A percentile compares a stretch with the other conserved stretches of the same genome.
phyloP scores from a whole-genome alignment of 306 rosid species.

The Prunus dulcis region DNA sequence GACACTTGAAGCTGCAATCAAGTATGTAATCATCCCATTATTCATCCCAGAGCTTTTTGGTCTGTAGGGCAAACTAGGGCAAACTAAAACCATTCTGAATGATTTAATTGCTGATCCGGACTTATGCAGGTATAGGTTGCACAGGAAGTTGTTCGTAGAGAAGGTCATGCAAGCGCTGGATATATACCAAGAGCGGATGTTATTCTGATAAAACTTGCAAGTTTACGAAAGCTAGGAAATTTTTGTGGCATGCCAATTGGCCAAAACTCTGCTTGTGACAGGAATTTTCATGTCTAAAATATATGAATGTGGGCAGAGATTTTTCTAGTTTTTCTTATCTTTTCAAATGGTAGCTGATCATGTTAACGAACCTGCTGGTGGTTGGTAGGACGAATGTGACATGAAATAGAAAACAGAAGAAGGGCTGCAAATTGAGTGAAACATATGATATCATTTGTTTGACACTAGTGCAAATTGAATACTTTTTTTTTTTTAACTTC shows the following conservation, averaged over 20 bases:
- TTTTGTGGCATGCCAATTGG: not conserved
- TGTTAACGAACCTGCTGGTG: no score
- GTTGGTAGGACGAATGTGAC: no score
- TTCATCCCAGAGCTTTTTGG: constrained; percentile 15
- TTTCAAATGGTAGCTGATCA: no score
- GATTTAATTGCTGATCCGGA: constrained; percentile 20
- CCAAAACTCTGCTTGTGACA: not conserved
- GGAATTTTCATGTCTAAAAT: not conserved
- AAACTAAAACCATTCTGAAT: not conserved
- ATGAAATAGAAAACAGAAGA: no score
- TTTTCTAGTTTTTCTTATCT: no score
- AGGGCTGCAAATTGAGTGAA: no score
- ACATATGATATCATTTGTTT: no score
- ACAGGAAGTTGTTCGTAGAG: constrained; percentile 65
- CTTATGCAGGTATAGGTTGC: constrained; percentile 76
- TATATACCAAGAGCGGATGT: constrained; percentile 66
- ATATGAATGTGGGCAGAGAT: not conserved
- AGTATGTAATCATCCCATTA: constrained; percentile 37
- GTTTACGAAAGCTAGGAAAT: constrained; percentile 1
- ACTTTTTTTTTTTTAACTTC: no score
- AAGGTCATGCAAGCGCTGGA: constrained; percentile 72
- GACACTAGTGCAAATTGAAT: no score
- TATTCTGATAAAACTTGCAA: constrained; percentile 32
- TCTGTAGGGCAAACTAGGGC: not conserved
- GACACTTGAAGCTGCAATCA: constrained; percentile 67